Percentiles rank a stretch among this genome's conserved stretches.
Evolutionary conservation across 257 asterid species (phyloP).

Genomic region (Verbena officinalis): DNA sequence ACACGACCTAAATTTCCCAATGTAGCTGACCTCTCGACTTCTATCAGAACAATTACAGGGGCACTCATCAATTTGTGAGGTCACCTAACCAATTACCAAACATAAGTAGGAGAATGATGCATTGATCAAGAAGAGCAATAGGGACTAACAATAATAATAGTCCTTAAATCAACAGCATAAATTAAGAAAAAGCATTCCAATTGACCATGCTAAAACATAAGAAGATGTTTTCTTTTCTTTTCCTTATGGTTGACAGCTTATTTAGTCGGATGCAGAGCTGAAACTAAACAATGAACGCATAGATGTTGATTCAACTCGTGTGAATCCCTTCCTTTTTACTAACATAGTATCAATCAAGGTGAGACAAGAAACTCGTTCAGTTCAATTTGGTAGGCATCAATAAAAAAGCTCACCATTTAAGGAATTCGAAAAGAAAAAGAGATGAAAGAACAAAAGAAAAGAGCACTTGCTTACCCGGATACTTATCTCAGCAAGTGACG

Average conservation of each 20-base stretch:
- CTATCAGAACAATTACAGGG: neutral
- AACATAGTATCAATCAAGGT: neutral
- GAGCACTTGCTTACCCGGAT: too few species aligned
- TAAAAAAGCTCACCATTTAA: too few species aligned
- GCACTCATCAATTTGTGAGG: neutral
- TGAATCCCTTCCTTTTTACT: too few species aligned
- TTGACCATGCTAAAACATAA: neutral
- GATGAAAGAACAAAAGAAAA: too few species aligned
- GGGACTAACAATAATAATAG: neutral
- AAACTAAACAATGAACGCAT: too few species aligned
- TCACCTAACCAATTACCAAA: neutral
- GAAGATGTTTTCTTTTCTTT: neutral
- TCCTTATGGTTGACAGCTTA: neutral
- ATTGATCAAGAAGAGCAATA: neutral
- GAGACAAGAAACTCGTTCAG: neutral
- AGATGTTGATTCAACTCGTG: too few species aligned
- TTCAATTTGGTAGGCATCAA: too few species aligned
- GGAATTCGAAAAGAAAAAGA: too few species aligned
- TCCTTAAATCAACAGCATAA: neutral
- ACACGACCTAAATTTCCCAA: neutral
- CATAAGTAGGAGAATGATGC: neutral
- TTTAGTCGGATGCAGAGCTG: too few species aligned
- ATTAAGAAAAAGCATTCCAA: neutral
- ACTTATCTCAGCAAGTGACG: neutral
- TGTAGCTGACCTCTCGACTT: neutral